Percentiles rank a stretch among this genome's conserved stretches.
Evolutionary conservation across 352 stramenopile species (phyloP).

Genomic region (Pythium volutum): DNA sequence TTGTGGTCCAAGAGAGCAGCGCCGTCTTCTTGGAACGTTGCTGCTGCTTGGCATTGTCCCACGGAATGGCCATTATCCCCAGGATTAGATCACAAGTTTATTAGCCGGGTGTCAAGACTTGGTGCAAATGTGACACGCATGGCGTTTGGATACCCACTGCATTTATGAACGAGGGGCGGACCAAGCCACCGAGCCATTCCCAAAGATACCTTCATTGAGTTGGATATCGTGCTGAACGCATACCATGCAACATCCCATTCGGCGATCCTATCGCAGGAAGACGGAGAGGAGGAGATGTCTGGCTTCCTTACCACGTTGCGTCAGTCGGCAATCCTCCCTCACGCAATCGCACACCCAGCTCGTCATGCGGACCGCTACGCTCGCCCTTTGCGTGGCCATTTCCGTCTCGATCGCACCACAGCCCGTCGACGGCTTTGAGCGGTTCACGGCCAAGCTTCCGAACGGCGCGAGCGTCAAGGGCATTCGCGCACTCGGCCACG

Average conservation of each 20-base stretch:
- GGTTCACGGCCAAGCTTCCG: slow-evolving; percentile 17
- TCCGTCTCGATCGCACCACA: background rate
- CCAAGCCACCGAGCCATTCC: background rate
- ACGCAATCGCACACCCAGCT: background rate
- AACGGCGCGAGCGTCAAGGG: slow-evolving; percentile 32
- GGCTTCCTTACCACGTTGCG: no score
- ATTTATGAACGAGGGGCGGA: background rate
- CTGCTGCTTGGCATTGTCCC: no score
- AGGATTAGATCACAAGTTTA: no score
- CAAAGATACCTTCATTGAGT: background rate
- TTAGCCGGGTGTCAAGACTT: no score
- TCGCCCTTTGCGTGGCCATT: background rate
- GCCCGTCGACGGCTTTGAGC: background rate
- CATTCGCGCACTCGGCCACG: slow-evolving; percentile 28
- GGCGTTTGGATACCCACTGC: background rate
- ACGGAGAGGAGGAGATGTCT: no score
- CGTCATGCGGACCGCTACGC: background rate
- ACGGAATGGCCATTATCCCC: no score
- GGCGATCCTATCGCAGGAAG: background rate
- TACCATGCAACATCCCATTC: background rate
- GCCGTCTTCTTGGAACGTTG: background rate
- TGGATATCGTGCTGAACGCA: background rate
- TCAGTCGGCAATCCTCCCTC: background rate
- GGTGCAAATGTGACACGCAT: background rate
- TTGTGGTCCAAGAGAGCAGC: no score